Conservation (phyloP, 129 eudicot genomes). For the Rutidosis leptorrhynchoides region DNA sequence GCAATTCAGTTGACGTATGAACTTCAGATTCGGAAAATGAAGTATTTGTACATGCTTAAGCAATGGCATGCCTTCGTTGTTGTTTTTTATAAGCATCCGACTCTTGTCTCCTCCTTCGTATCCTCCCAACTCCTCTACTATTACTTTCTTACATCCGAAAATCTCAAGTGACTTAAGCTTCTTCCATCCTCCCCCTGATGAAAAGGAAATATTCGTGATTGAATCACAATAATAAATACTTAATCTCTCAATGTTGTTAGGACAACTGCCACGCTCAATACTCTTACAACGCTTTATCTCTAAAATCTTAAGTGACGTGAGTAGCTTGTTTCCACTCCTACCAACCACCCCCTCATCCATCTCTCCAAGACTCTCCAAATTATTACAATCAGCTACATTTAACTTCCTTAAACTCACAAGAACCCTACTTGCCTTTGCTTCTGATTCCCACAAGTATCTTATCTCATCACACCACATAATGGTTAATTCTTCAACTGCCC, state of each 20-base stretch:
- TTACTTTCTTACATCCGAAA: not conserved
- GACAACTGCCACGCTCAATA: conserved; percentile 11
- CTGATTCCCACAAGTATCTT: conserved; percentile 27
- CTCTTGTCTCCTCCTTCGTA: not conserved
- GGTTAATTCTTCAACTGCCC: conserved; percentile 6
- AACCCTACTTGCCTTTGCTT: conserved; percentile 8
- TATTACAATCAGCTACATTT: not conserved
- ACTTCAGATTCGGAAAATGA: not conserved
- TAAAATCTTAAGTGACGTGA: conserved; percentile 18
- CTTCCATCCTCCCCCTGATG: not conserved
- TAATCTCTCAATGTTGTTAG: conserved; percentile 5
- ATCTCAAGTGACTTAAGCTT: conserved; percentile 17
- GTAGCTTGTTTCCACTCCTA: conserved; percentile 1
- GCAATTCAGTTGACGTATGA: not conserved
- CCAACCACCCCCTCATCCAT: not conserved
- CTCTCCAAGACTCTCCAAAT: conserved; percentile 22
- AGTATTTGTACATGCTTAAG: not conserved
- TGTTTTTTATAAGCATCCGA: not conserved
- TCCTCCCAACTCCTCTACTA: not conserved
- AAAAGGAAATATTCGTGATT: not conserved
- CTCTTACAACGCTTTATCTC: not conserved
- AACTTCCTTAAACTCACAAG: conserved; percentile 21
- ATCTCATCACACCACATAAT: not conserved
- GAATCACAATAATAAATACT: not conserved
- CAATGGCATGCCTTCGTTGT: not conserved